Conservation (phyloP, 1,284 basidiomycete species). For the Leccinum glutinopallens region DNA sequence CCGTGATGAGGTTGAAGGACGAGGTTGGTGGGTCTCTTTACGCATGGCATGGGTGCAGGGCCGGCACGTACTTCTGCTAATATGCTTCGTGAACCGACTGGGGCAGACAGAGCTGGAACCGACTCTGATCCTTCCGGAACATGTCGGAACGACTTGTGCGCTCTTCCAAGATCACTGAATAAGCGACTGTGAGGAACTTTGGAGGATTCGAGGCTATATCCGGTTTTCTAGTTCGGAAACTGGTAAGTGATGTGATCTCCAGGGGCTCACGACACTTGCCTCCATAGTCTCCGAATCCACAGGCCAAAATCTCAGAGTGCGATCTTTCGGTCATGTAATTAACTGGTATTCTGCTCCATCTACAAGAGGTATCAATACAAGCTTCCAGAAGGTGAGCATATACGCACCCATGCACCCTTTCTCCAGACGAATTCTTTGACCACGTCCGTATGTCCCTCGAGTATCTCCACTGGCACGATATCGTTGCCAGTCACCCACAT, state of each 20-base stretch:
- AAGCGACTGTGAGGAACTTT: conserved; percentile 31
- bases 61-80: too few species aligned
- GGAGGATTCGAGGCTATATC: too few species aligned
- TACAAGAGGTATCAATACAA: conserved; percentile 21
- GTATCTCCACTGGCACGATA: conserved; percentile 65
- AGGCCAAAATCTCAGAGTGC: conserved; percentile 41
- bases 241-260: too few species aligned
- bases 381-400: neutral
- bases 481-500: conserved; percentile 71
- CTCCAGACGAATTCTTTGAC: conserved; percentile 99
- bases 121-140: too few species aligned
- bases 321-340: conserved; percentile 97
- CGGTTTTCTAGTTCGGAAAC: too few species aligned
- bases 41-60: conserved; percentile 2
- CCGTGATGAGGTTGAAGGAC: conserved; percentile 39
- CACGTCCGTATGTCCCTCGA: conserved; percentile 89
- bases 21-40: conserved; percentile 33
- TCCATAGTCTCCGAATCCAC: too few species aligned
- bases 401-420: conserved; percentile 57
- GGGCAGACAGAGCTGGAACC: too few species aligned
- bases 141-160: too few species aligned
- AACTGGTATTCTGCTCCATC: conserved; percentile 85
- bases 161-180: conserved; percentile 9
- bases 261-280: too few species aligned
- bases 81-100: too few species aligned